Percentiles rank a stretch among this genome's conserved stretches.
phyloP scores from a whole-genome alignment of 495 filamentous ascomycete species.

The Penicillium steckii region DNA sequence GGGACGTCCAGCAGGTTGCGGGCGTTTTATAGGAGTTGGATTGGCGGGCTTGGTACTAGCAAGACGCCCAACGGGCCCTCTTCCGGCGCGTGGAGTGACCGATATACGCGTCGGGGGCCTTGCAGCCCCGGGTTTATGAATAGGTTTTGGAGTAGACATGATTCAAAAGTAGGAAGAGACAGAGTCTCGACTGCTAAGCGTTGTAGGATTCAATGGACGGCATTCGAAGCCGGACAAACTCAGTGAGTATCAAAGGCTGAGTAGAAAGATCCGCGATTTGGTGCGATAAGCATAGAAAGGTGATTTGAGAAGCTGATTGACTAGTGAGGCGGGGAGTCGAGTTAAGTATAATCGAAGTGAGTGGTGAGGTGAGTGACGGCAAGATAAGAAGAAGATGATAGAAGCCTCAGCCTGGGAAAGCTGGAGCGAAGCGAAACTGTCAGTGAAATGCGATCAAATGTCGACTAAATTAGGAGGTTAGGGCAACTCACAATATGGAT shows the following conservation, averaged over 20 bases:
- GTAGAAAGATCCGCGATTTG: background rate
- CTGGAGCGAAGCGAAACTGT: no score
- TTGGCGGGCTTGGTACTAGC: conserved; percentile 38
- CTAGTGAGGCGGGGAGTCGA: background rate
- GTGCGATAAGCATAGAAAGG: conserved; percentile 14
- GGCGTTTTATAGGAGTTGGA: conserved; percentile 39
- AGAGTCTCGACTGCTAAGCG: background rate
- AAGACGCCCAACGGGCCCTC: conserved; percentile 39
- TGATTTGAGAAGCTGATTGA: background rate
- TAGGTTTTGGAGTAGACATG: conserved; percentile 32
- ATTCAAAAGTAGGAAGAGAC: background rate
- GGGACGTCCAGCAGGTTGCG: conserved; percentile 32
- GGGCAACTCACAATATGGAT: no score
- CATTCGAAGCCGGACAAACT: background rate
- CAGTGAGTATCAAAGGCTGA: background rate
- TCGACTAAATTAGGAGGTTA: no score
- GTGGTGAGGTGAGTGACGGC: background rate
- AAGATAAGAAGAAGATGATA: background rate
- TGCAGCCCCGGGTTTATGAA: conserved; percentile 14
- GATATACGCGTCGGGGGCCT: conserved; percentile 25
- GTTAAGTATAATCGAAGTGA: background rate
- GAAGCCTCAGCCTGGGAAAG: background rate
- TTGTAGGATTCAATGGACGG: background rate
- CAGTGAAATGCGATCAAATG: no score
- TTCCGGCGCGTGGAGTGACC: conserved; percentile 30